Evolutionary conservation across 1,139 yeast genomes (phyloP).

Genomic region (Suhomyces coccinellae): DNA sequence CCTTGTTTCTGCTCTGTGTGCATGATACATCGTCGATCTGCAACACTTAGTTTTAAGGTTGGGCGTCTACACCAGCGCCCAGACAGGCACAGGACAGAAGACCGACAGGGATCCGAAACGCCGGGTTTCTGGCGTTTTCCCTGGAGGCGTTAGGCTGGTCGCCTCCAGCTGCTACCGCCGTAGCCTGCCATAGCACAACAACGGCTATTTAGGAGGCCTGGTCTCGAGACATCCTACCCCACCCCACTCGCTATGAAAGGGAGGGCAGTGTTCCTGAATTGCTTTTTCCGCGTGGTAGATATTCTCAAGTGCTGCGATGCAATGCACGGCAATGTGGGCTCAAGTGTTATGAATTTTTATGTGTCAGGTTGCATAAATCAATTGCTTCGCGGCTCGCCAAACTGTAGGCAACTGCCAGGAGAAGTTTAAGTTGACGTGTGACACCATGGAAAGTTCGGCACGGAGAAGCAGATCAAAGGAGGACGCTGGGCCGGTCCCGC

Average conservation of each 20-base stretch:
- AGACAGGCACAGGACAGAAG: no score
- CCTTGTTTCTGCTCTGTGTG: not conserved
- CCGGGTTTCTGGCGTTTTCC: no score
- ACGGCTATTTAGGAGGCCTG: no score
- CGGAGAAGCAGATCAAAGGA: no score
- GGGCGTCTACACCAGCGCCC: not conserved
- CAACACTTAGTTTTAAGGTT: not conserved
- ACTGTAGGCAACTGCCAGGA: slow-evolving; percentile 4
- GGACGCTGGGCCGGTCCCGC: no score
- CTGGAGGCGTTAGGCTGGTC: no score
- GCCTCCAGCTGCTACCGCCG: no score
- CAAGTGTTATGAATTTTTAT: slow-evolving; percentile 1
- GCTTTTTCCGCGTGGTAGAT: not conserved
- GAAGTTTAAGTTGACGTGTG: no score
- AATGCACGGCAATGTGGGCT: slow-evolving; percentile 6
- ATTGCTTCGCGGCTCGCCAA: slow-evolving; percentile 7
- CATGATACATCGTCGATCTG: not conserved
- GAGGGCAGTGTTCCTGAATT: not conserved
- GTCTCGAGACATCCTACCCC: not conserved
- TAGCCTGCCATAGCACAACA: no score
- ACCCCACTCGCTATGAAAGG: not conserved
- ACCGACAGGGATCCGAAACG: no score
- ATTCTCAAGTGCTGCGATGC: slow-evolving; percentile 1
- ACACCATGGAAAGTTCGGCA: no score
- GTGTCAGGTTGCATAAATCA: slow-evolving; percentile 4